These are phyloP conservation scores for Lasiodiplodia sp. DNA, from an alignment of 2,329 filamentous ascomycete species.

Conservation along the genomic window DNA sequence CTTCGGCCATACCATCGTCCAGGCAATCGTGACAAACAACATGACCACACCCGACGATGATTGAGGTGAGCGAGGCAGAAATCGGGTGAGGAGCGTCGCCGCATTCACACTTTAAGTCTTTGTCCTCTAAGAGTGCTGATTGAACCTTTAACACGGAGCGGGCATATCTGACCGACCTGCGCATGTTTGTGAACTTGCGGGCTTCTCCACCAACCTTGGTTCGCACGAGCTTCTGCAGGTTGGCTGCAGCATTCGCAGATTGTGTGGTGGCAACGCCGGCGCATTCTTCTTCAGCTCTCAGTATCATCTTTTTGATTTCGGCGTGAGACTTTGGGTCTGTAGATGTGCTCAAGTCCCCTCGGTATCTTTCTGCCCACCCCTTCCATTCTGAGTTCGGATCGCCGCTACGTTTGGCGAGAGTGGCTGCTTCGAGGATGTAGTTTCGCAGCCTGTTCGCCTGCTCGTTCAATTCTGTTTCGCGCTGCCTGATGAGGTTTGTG, in stretches of 20 bases:
- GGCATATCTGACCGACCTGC: conserved; percentile 33
- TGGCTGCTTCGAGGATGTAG: not conserved
- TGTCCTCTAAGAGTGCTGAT: not conserved
- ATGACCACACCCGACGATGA: conserved; percentile 43
- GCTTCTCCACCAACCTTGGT: not conserved
- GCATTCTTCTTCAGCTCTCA: not conserved
- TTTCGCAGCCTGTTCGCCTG: not conserved
- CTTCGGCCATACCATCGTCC: conserved; percentile 35
- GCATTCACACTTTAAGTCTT: not conserved
- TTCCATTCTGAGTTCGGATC: not conserved
- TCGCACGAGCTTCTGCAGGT: conserved; percentile 1
- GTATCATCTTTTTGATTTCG: not conserved
- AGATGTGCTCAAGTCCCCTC: not conserved
- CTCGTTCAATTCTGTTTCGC: not conserved
- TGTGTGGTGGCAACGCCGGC: not conserved
- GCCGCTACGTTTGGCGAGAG: not conserved
- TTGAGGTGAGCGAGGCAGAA: not conserved
- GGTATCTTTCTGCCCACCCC: not conserved
- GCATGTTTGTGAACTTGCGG: conserved; percentile 31
- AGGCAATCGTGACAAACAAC: conserved; percentile 55
- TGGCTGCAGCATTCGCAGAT: conserved; percentile 32
- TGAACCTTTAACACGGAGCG: conserved; percentile 30
- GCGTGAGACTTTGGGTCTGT: not conserved
- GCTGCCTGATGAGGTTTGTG: not conserved
- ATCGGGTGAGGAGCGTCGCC: not conserved